Conservation (phyloP, 140 eudicot genomes). For the Bidens hawaiensis region DNA sequence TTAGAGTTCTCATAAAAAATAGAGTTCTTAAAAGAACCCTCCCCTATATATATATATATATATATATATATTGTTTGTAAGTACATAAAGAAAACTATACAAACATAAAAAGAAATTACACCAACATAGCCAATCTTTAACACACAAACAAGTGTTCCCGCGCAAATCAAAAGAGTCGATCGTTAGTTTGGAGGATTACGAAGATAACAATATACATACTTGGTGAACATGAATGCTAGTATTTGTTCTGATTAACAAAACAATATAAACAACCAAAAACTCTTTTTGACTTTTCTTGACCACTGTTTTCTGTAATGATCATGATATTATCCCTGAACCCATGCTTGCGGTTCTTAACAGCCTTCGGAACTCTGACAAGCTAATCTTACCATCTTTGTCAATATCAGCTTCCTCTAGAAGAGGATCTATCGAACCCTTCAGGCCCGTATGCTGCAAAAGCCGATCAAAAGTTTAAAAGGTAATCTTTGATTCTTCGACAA, state of each 20-base stretch:
- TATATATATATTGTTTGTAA: too few species aligned
- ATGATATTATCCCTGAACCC: constrained; percentile 40
- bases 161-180: background rate
- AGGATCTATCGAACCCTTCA: constrained; percentile 86
- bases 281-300: background rate
- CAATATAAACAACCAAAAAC: background rate
- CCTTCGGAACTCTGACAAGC: constrained; percentile 74
- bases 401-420: constrained; percentile 92
- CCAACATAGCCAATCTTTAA: background rate
- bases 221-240: background rate
- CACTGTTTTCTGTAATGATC: background rate
- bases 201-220: background rate
- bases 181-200: background rate
- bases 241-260: background rate
- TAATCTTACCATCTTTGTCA: constrained; percentile 66
- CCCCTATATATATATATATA: too few species aligned
- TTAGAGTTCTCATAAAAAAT: too few species aligned
- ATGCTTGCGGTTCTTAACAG: constrained; percentile 91
- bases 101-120: background rate
- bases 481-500: background rate
- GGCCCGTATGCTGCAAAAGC: constrained; percentile 68
- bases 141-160: background rate
- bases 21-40: too few species aligned
- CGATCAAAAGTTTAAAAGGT: background rate
- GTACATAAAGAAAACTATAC: background rate